Evolutionary conservation across 2,329 filamentous ascomycete species (phyloP), one percentile per base, ranked within the genome.

Genomic region (Aspergillus chevalieri): DNA sequence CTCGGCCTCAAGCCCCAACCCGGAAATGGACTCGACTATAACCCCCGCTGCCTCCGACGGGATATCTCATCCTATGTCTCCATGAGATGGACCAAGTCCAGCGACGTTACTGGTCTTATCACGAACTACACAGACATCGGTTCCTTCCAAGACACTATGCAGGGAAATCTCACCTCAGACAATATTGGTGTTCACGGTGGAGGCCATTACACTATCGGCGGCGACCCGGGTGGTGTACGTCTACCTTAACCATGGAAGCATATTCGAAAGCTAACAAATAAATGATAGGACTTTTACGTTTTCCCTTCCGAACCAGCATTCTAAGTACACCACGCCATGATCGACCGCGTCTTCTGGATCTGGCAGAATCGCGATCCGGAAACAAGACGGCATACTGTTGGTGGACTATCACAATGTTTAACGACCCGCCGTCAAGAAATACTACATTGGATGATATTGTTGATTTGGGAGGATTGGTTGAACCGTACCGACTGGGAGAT

Each of bases 291-390:
- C 54, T 57, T 76, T 34, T 73, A 71, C 45, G 64, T 65, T 1
- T 73, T 68, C 4, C 73, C 75, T 2, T 66, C 63, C 12, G 74
- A 77, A 43, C 73, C 73, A 6, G 60, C 57, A 19, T 77, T 77
- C 62, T 77, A 63, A 51, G 60, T 76, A 10, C 74, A 76, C 54
- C 74, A 77, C 51, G 65, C 65, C 2, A 66, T 68, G 54, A 71
- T 77, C 26, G 75, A 78, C 51, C 65, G 73, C 12, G 60, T 66
- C 3, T 78, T 66, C 58, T 74, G 71, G 68, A 73, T 69, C 4
- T 78, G 75, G 75, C 75, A 78, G 57, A 74, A 73, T 34, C 26
- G 19, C 17, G 50, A 56, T 17, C 52, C 44, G 21, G 46, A 24
- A 4, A 46, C 36, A 21, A 49, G 53, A 34, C 44, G n/a, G 10